Percentiles rank a stretch among this genome's conserved stretches.
phyloP scores from a whole-genome alignment of 2,329 filamentous ascomycete species.

The Diplodia seriata region DNA sequence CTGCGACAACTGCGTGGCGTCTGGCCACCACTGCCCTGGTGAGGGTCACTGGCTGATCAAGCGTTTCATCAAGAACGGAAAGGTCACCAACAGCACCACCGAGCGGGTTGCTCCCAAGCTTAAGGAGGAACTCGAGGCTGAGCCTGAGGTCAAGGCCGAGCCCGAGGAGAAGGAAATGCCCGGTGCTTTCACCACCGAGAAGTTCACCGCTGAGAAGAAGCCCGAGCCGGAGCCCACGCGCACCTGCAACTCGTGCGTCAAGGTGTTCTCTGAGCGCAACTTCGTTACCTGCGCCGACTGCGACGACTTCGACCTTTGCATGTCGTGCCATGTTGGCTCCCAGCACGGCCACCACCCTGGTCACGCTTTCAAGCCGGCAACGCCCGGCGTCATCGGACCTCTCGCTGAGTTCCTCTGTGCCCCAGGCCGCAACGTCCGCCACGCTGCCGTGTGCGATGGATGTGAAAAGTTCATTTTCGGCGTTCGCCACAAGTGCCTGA shows the following conservation, averaged over 20 bases:
- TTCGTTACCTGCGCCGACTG: slow-evolving; percentile 87
- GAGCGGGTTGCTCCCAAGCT: slow-evolving; percentile 76
- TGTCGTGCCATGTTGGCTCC: slow-evolving; percentile 75
- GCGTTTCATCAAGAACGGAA: slow-evolving; percentile 78
- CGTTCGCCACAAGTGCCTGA: slow-evolving; percentile 93
- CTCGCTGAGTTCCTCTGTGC: slow-evolving; percentile 72
- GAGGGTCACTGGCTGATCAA: slow-evolving; percentile 94
- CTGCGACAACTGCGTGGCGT: slow-evolving; percentile 78
- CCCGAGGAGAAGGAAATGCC: slow-evolving; percentile 43
- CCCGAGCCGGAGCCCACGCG: slow-evolving; percentile 58
- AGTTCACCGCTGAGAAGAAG: slow-evolving; percentile 46
- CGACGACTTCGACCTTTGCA: slow-evolving; percentile 91
- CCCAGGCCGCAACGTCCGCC: slow-evolving; percentile 79
- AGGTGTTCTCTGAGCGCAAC: slow-evolving; percentile 74
- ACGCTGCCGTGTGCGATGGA: slow-evolving; percentile 92
- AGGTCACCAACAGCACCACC: slow-evolving; percentile 83
- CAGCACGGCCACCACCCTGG: slow-evolving; percentile 90
- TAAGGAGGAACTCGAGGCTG: slow-evolving; percentile 47
- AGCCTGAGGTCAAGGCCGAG: slow-evolving; percentile 53
- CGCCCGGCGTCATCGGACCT: slow-evolving; percentile 67
- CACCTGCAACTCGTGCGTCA: slow-evolving; percentile 76
- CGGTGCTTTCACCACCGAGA: slow-evolving; percentile 27
- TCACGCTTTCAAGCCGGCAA: slow-evolving; percentile 77
- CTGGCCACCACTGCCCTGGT: slow-evolving; percentile 77
- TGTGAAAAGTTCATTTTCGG: slow-evolving; percentile 87